These are phyloP conservation scores for Tylopilus subfusipes DNA, from an alignment of 768 basidiomycete species.

Conservation along the genomic window DNA sequence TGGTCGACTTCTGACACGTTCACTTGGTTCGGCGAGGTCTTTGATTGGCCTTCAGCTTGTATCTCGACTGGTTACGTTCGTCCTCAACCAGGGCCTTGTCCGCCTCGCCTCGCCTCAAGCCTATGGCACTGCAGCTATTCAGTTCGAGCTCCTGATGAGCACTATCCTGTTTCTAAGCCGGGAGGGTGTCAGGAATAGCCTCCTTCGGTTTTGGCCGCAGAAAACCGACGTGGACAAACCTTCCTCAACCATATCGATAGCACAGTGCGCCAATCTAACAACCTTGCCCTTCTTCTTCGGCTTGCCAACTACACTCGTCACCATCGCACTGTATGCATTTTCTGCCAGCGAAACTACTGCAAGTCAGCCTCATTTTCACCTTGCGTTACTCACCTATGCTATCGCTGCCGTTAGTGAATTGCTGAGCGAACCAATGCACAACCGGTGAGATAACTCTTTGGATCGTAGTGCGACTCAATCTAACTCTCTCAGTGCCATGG, in stretches of 20 bases:
- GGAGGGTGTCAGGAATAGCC: conserved; percentile 88
- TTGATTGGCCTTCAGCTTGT: conserved; percentile 85
- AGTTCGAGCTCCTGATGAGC: conserved; percentile 87
- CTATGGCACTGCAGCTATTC: conserved; percentile 88
- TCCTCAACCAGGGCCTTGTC: conserved; percentile 83
- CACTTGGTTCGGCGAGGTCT: conserved; percentile 48
- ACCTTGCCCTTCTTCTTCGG: conserved; percentile 70
- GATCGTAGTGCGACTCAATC: not conserved
- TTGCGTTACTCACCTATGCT: conserved; percentile 67
- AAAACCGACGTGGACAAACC: conserved; percentile 3
- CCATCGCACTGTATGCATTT: conserved; percentile 51
- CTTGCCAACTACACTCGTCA: conserved; percentile 54
- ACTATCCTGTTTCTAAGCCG: conserved; percentile 89
- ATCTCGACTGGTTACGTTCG: conserved; percentile 82
- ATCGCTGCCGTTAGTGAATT: conserved; percentile 75
- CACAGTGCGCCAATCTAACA: conserved; percentile 43
- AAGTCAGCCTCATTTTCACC: conserved; percentile 60
- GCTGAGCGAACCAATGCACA: conserved; percentile 78
- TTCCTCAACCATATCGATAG: conserved; percentile 1
- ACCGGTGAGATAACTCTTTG: conserved; percentile 43
- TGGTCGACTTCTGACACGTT: conserved; percentile 23
- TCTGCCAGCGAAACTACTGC: conserved; percentile 52
- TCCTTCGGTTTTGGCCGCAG: conserved; percentile 55
- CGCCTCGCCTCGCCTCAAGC: conserved; percentile 80
- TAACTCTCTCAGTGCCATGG: conserved; percentile 55